Evolutionary conservation across 2,329 filamentous ascomycete genomes (phyloP).

Genomic region (Ceratocystis huliohia): DNA sequence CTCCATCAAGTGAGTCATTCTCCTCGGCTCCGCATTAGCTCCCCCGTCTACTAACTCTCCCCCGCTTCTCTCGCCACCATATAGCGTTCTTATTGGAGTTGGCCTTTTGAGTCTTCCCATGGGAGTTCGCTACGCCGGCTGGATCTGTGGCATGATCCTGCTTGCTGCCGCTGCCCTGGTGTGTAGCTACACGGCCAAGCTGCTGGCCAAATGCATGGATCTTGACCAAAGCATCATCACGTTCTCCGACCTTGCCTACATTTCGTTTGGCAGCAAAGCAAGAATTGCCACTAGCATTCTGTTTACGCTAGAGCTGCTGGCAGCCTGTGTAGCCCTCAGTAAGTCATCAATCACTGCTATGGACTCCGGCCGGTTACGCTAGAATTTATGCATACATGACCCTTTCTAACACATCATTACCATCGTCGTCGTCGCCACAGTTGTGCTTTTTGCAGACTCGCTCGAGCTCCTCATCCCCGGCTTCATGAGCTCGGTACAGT

Average conservation of each 20-base stretch:
- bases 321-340: slow-evolving; percentile 68
- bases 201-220: slow-evolving; percentile 80
- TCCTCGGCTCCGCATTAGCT: not conserved
- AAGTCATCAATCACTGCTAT: not conserved
- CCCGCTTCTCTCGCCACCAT: slow-evolving; percentile 9
- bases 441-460: slow-evolving; percentile 89
- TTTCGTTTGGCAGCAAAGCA: slow-evolving; percentile 74
- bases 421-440: slow-evolving; percentile 23
- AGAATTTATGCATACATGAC: not conserved
- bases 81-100: slow-evolving; percentile 68
- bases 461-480: slow-evolving; percentile 65
- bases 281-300: slow-evolving; percentile 71
- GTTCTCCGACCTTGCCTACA: slow-evolving; percentile 84
- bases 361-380: not conserved
- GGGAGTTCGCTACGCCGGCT: slow-evolving; percentile 75
- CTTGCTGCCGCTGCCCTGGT: slow-evolving; percentile 60
- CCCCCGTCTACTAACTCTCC: slow-evolving; percentile 9
- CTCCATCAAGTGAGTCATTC: slow-evolving; percentile 55
- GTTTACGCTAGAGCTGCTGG: slow-evolving; percentile 77
- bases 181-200: slow-evolving; percentile 73
- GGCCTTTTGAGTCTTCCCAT: slow-evolving; percentile 80
- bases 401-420: not conserved
- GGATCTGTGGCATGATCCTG: slow-evolving; percentile 68
- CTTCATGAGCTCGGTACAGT: slow-evolving; percentile 50
- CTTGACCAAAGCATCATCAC: slow-evolving; percentile 76